These are phyloP conservation scores for Sporobolomyces phaffii DNA, from an alignment of 768 basidiomycete species.

Conservation along the genomic window DNA sequence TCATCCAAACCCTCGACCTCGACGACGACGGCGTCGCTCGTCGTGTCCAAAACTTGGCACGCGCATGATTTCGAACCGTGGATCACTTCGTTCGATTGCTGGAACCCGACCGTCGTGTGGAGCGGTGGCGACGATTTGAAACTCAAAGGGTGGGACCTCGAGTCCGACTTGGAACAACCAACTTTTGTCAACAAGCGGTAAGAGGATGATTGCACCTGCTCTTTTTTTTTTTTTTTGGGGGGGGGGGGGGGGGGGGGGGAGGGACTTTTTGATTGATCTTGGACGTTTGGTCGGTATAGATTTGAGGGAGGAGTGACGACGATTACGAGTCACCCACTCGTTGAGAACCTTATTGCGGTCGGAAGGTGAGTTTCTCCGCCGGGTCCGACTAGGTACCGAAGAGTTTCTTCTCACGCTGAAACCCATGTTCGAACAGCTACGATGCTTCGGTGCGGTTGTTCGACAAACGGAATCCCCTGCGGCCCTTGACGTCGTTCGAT, in stretches of 20 bases:
- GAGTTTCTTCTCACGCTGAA: slow-evolving; percentile 46
- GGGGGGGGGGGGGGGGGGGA: no score
- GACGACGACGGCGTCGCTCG: slow-evolving; percentile 42
- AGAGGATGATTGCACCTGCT: not conserved
- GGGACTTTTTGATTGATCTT: not conserved
- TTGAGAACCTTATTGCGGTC: slow-evolving; percentile 76
- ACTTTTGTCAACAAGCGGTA: slow-evolving; percentile 66
- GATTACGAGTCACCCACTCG: slow-evolving; percentile 73
- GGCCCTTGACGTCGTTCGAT: slow-evolving; percentile 57
- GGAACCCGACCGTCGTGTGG: slow-evolving; percentile 66
- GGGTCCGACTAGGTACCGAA: no score
- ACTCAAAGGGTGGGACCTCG: slow-evolving; percentile 84
- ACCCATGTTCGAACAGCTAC: no score
- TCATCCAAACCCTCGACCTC: slow-evolving; percentile 41
- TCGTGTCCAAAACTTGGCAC: slow-evolving; percentile 60
- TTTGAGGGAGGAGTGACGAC: slow-evolving; percentile 90
- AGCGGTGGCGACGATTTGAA: slow-evolving; percentile 90
- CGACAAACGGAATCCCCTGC: slow-evolving; percentile 64
- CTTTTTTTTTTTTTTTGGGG: not conserved
- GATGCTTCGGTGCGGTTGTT: slow-evolving; percentile 72
- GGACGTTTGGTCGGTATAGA: slow-evolving; percentile 49
- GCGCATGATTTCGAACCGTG: slow-evolving; percentile 93
- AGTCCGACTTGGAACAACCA: slow-evolving; percentile 59
- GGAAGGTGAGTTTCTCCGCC: slow-evolving; percentile 63
- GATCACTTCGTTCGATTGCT: slow-evolving; percentile 85